phyloP scores from a whole-genome alignment of 371 early-diverging fungal genomes.

The Apophysomyces sp. region DNA sequence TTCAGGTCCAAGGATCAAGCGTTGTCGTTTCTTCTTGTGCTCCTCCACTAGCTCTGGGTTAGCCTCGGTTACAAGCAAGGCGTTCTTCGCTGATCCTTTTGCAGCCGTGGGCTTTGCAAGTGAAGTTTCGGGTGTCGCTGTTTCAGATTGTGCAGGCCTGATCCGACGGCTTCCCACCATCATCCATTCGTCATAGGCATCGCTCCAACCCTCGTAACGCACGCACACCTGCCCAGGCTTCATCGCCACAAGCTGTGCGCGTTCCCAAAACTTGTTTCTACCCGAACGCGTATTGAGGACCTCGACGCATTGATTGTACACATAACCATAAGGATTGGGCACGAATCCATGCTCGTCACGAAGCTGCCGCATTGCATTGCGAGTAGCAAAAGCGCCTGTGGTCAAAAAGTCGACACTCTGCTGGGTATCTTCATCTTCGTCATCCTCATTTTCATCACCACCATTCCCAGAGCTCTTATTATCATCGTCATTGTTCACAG shows the following conservation, averaged over 20 bases:
- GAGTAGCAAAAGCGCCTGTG: constrained; percentile 51
- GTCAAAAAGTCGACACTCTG: constrained; percentile 18
- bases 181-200: constrained; percentile 64
- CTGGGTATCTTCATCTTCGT: neutral
- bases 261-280: constrained; percentile 45
- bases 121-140: neutral
- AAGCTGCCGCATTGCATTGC: constrained; percentile 41
- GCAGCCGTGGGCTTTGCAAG: neutral
- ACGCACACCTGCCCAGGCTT: constrained; percentile 48
- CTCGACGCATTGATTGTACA: constrained; percentile 31
- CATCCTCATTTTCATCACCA: neutral
- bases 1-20: constrained; percentile 29
- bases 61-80: constrained; percentile 19
- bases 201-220: constrained; percentile 62
- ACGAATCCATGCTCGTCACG: constrained; percentile 45
- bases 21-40: constrained; percentile 27
- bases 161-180: constrained; percentile 58
- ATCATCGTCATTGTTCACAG: neutral
- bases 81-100: neutral
- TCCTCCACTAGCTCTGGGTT: constrained; percentile 48
- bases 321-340: constrained; percentile 46
- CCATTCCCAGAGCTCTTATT: constrained; percentile 1
- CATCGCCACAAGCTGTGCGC: constrained; percentile 48
- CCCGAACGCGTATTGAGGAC: constrained; percentile 34
- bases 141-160: constrained; percentile 10